These are phyloP conservation scores for Laburnicola sp. DNA, from an alignment of 2,329 filamentous ascomycete species.

Conservation along the genomic window DNA sequence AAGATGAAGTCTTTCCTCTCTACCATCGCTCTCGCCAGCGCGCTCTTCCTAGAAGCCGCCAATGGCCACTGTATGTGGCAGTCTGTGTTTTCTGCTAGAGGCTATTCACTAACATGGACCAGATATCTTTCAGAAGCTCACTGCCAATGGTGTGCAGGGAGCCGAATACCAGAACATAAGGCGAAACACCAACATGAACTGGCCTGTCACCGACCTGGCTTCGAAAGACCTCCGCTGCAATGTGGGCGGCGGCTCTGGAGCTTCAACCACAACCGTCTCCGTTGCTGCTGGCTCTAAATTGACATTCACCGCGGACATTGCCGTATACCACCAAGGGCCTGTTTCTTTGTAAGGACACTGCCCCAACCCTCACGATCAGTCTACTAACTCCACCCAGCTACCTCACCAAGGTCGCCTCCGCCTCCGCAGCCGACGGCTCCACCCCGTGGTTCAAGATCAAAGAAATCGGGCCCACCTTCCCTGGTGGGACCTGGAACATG, in stretches of 20 bases:
- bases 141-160: slow-evolving; percentile 41
- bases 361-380: background rate
- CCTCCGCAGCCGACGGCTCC: slow-evolving; percentile 41
- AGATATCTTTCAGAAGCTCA: slow-evolving; percentile 46
- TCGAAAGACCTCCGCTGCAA: slow-evolving; percentile 44
- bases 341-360: slow-evolving; percentile 30
- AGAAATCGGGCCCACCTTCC: slow-evolving; percentile 44
- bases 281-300: slow-evolving; percentile 43
- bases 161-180: slow-evolving; percentile 42
- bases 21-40: slow-evolving; percentile 18
- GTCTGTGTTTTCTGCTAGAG: background rate
- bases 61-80: slow-evolving; percentile 27
- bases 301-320: slow-evolving; percentile 41
- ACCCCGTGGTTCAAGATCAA: slow-evolving; percentile 47
- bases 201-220: slow-evolving; percentile 40
- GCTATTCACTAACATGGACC: slow-evolving; percentile 8
- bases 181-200: slow-evolving; percentile 44
- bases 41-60: slow-evolving; percentile 17
- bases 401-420: slow-evolving; percentile 42
- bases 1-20: slow-evolving; percentile 30
- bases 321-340: slow-evolving; percentile 47
- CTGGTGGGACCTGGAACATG: slow-evolving; percentile 38
- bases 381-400: slow-evolving; percentile 23
- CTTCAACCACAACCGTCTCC: slow-evolving; percentile 37
- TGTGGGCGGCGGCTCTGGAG: slow-evolving; percentile 33